Conservation (phyloP, 2,329 filamentous ascomycete species). For the Pestalotiopsis sp. region DNA sequence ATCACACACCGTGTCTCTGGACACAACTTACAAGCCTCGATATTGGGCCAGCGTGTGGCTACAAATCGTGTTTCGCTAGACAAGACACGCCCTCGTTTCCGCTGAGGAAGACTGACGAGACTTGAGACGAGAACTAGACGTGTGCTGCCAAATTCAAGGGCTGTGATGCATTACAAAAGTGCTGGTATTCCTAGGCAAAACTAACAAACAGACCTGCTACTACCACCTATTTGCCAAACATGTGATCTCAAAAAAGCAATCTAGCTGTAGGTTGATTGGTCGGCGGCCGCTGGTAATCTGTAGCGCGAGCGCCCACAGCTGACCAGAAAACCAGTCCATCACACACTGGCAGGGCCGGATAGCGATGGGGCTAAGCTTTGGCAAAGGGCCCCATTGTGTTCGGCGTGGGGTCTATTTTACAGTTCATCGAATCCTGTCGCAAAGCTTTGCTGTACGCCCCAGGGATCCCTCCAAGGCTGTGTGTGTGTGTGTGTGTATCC, state of each 20-base stretch:
- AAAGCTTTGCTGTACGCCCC: slow-evolving; percentile 33
- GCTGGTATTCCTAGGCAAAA: no score
- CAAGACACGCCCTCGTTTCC: no score
- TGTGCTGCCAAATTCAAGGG: no score
- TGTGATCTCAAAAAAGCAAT: background rate
- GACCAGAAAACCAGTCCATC: background rate
- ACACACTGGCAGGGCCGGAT: background rate
- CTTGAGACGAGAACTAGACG: no score
- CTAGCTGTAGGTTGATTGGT: background rate
- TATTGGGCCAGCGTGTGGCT: no score
- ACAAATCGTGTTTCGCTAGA: no score
- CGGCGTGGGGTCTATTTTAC: background rate
- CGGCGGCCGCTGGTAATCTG: background rate
- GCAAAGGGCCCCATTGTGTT: background rate
- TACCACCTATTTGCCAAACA: background rate
- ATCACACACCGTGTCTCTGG: no score
- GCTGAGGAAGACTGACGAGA: no score
- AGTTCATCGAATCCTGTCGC: background rate
- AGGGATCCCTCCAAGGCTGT: slow-evolving; percentile 26
- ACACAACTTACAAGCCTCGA: no score
- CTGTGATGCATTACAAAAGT: no score
- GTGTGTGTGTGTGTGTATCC: background rate
- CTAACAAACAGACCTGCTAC: no score
- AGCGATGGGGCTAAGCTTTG: background rate
- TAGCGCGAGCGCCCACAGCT: background rate